Percentiles rank a stretch among this genome's conserved stretches.
Conservation (phyloP, 495 filamentous ascomycete species). For the Xylaria flabelliformis region DNA sequence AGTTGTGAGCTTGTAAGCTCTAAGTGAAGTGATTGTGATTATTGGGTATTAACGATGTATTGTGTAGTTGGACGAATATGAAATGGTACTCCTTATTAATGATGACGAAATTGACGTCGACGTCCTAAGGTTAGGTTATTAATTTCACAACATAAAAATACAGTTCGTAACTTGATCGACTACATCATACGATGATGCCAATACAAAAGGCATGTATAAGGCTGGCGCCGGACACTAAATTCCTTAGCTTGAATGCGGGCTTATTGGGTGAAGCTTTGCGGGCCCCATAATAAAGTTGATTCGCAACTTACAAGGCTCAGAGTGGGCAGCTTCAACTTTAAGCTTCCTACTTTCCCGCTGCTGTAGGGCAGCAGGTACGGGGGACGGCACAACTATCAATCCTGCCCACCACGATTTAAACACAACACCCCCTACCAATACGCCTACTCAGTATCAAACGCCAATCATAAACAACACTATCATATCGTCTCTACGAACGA, state of each 20-base stretch:
- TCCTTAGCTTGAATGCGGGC: background rate
- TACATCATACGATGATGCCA: conserved; percentile 27
- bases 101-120: background rate
- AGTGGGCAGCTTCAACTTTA: background rate
- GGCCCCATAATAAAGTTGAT: conserved; percentile 22
- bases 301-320: background rate
- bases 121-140: background rate
- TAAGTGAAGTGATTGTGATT: background rate
- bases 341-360: background rate
- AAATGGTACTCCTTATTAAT: background rate
- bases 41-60: background rate
- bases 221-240: conserved; percentile 10
- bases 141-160: background rate
- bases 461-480: background rate
- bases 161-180: conserved; percentile 16
- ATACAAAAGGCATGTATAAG: background rate
- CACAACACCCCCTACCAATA: background rate
- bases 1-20: background rate
- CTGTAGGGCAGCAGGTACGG: no score
- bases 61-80: background rate
- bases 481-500: background rate
- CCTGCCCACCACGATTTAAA: background rate
- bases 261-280: background rate
- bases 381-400: background rate
- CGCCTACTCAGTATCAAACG: background rate